Evolutionary conservation across 257 asterid genomes (phyloP), one percentile per base, ranked within the genome.

Genomic region (Osmanthus fragrans): DNA sequence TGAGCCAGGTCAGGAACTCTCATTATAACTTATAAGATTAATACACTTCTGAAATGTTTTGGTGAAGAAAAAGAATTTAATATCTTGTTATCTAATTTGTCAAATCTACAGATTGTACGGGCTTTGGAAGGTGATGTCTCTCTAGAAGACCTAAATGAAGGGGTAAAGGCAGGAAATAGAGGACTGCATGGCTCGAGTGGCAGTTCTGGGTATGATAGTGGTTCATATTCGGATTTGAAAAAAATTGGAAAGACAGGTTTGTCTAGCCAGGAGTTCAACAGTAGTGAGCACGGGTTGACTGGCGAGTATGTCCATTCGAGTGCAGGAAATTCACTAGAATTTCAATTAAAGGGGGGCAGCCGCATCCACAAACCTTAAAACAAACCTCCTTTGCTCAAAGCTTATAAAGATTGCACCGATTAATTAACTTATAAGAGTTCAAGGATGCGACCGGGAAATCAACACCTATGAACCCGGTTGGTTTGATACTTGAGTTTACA

Each of bases 251-350:
- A 85, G 75, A 73, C 87, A 0, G 90, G 78, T 15, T 5, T 64
- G 84, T 85, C 94, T 3, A 91, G 97, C 82, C 97, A 90, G 73
- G 98, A 94, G 75, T 92, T 85, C 86, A 73, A 84, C 10, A 88
- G 94, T 83, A 70, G 91, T 11, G 96, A 90, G 21, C 87, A 82
- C 8, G 87, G 82, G 23, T 76, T 34, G 9, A 82, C 91, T 0
- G 86, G 88, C 5, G 96, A 90, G 51, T 88, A 29, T 32, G 60
- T 19, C 8, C 82, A 56, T 58, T 79, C 84, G 3, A 40, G 81
- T 3, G 80, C 83, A 1, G 90, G 80, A 60, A 72, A 70, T 67
- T 88, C 87, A 2, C 83, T 51, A 80, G 88, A 84, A 81, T 71
- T 63, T 30, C 80, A 78, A 30, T 66, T 66, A 4, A 73, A 74